Percentiles rank a stretch among this genome's conserved stretches.
Conservation (phyloP, 2,329 filamentous ascomycete genomes). For the Claviceps purpurea region DNA sequence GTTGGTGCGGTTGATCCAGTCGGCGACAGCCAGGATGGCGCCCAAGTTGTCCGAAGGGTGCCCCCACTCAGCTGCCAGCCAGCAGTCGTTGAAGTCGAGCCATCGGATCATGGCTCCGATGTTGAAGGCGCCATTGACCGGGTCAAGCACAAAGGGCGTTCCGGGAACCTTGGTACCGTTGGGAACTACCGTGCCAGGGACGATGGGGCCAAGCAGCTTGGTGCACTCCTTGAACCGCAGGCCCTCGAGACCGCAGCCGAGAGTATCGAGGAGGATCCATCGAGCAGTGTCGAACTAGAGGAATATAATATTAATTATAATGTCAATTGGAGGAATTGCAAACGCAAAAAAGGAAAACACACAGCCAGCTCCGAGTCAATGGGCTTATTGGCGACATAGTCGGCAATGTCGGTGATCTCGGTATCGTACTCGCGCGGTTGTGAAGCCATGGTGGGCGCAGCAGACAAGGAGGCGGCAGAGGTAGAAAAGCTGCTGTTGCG, state of each 20-base stretch:
- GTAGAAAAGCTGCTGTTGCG: conserved; percentile 33
- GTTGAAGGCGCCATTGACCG: conserved; percentile 94
- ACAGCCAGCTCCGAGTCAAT: conserved; percentile 89
- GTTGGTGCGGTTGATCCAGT: conserved; percentile 92
- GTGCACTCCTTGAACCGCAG: conserved; percentile 92
- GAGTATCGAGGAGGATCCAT: conserved; percentile 91
- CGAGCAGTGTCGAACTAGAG: conserved; percentile 82
- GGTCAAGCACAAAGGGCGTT: conserved; percentile 87
- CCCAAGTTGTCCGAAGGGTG: conserved; percentile 97
- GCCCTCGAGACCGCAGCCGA: conserved; percentile 92
- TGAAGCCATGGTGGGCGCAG: conserved; percentile 36
- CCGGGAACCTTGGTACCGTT: conserved; percentile 86
- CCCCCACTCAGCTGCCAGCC: conserved; percentile 97
- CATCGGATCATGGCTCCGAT: conserved; percentile 98
- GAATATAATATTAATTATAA: background rate
- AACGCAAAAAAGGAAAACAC: conserved; percentile 25
- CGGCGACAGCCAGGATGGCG: conserved; percentile 88
- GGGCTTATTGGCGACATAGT: conserved; percentile 84
- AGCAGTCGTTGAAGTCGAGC: conserved; percentile 99
- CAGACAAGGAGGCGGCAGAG: conserved; percentile 31
- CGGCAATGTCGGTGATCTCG: conserved; percentile 89
- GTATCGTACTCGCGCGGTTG: conserved; percentile 60
- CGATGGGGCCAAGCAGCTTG: conserved; percentile 84
- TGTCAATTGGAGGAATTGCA: background rate
- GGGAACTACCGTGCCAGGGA: conserved; percentile 80